Evolutionary conservation across 1,139 yeast species (phyloP), one percentile per base, ranked within the genome.

Genomic region (Candida labiduridarum): DNA sequence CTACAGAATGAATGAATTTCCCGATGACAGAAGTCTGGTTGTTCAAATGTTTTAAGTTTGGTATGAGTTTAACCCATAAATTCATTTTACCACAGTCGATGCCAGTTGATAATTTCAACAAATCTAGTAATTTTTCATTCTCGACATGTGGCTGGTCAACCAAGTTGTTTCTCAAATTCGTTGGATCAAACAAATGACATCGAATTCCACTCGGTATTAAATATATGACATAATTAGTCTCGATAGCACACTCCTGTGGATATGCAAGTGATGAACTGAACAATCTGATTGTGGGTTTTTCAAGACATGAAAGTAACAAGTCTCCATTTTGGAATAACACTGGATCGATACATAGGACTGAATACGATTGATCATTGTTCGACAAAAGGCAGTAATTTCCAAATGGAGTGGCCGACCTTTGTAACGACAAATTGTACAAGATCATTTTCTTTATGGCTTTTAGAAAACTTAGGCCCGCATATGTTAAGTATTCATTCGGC

Each of bases 141-240:
- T 76, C 55, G 10, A 38, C 46, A 29, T 42, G 47, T 14, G 51
- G 52, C 22, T 45, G 47, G 2, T 52, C 52, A 33, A 57, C 49
- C 14, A 54, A 49, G 30, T 58, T 58, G 27, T 50, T 52, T 25
- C 42, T 31, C 10, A 57, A 43, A 30, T 50, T 52, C 11, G 48
- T 44, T 0, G 53, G 40, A 34, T 84, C 82, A 49, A 65, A 74
- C 38, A 85, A 69, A 55, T 82, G 84, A 48, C 89, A 88, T 49
- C 91, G 69, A 15, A 87, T 83, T 0, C 92, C 95, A 11, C 91
- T 83, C 0, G 96, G 96, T 5, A 86, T 81, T 46, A 89, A 62
- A 57, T 87, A 86, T 0, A 88, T 67, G 7, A 82, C 87, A 60
- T 75, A 79, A 40, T 63, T 62, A 15, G 63, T 52, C 25, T 67